Evolutionary conservation across 2,329 filamentous ascomycete species (phyloP).

Genomic region (Diplodia mutila): DNA sequence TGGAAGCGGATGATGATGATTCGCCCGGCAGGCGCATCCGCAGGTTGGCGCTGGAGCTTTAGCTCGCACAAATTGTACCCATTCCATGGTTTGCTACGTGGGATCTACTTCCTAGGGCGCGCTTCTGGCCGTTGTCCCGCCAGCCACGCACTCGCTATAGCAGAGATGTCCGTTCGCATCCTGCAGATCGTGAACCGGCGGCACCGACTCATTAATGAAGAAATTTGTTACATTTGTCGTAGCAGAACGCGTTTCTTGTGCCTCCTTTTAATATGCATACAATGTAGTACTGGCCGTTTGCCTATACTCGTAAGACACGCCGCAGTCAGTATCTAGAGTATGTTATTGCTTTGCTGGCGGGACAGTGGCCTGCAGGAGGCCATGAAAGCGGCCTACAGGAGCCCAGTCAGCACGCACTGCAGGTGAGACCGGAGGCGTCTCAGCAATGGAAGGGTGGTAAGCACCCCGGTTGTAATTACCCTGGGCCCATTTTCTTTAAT

Average conservation of each 20-base stretch:
- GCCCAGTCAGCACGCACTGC: neutral
- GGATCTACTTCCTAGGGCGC: neutral
- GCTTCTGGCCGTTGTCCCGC: conserved; percentile 9
- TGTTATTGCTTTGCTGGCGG: too few species aligned
- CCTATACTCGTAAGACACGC: neutral
- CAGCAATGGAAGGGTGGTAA: neutral
- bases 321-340: neutral
- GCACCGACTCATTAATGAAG: neutral
- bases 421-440: neutral
- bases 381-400: neutral
- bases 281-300: neutral
- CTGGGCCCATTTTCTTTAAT: too few species aligned
- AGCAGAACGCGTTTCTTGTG: neutral
- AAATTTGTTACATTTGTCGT: neutral
- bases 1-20: neutral
- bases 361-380: too few species aligned
- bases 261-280: neutral
- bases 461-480: neutral
- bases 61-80: neutral
- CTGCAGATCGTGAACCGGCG: neutral
- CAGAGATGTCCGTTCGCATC: neutral
- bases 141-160: neutral
- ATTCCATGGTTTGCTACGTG: neutral
- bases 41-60: neutral
- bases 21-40: neutral